Conservation (phyloP, 1,284 basidiomycete species). For the Clitocybe nebularis region DNA sequence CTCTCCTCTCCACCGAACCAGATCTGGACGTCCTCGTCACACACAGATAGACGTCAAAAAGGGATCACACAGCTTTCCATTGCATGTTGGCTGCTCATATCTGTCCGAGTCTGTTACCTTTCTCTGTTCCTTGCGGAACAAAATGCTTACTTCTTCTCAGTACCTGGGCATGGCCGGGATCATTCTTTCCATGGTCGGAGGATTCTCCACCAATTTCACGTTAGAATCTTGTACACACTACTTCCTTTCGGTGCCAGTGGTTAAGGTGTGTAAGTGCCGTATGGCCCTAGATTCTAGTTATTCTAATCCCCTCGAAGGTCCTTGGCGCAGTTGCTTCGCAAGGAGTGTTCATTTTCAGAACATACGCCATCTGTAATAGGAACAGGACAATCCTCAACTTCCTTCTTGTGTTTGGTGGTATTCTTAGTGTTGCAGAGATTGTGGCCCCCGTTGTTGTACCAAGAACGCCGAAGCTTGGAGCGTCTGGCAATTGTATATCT, state of each 20-base stretch:
- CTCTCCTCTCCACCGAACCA: conserved; percentile 8
- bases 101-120: conserved; percentile 12
- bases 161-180: conserved; percentile 19
- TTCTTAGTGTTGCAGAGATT: conserved; percentile 15
- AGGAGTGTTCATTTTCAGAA: conserved; percentile 18
- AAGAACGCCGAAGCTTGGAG: conserved; percentile 14
- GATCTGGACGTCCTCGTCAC: conserved; percentile 9
- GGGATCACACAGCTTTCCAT: conserved; percentile 14
- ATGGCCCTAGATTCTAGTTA: not conserved
- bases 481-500: conserved; percentile 17
- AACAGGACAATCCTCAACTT: conserved; percentile 13
- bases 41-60: conserved; percentile 15
- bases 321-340: conserved; percentile 18
- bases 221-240: conserved; percentile 10
- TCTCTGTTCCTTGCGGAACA: not conserved
- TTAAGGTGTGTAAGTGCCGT: conserved; percentile 15
- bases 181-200: conserved; percentile 14
- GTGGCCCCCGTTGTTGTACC: conserved; percentile 17
- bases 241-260: conserved; percentile 15
- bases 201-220: conserved; percentile 16
- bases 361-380: conserved; percentile 17
- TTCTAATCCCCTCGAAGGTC: conserved; percentile 9
- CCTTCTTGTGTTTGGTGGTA: conserved; percentile 16
- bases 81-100: conserved; percentile 18
- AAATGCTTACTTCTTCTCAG: conserved; percentile 4